Percentiles rank a stretch among this genome's conserved stretches.
These are phyloP conservation scores for Paxillus involutus DNA, from an alignment of 768 basidiomycete genomes.

Conservation along the genomic window DNA sequence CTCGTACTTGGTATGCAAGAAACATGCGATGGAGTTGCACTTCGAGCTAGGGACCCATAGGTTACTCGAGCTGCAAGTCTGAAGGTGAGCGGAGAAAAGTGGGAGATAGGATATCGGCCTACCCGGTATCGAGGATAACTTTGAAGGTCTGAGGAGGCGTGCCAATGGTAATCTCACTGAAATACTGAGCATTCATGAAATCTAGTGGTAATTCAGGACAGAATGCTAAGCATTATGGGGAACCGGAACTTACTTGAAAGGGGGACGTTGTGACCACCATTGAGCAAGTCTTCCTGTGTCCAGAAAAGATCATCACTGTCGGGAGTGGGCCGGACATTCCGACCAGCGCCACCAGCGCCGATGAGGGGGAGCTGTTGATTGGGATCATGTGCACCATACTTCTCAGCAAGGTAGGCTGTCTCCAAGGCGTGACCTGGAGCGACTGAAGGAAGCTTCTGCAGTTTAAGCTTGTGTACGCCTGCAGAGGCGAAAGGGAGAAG, in stretches of 20 bases:
- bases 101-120: conserved; percentile 4
- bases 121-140: conserved; percentile 94
- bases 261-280: conserved; percentile 85
- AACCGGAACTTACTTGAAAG: conserved; percentile 70
- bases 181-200: conserved; percentile 99
- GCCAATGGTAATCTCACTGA: conserved; percentile 81
- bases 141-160: conserved; percentile 88
- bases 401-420: conserved; percentile 87
- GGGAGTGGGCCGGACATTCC: conserved; percentile 49
- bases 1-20: conserved; percentile 93
- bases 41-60: conserved; percentile 86
- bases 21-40: conserved; percentile 90
- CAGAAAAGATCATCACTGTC: conserved; percentile 68
- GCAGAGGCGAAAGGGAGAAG: conserved; percentile 49
- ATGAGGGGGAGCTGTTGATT: conserved; percentile 61
- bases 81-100: conserved; percentile 1
- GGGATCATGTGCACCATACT: conserved; percentile 64
- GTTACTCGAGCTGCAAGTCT: conserved; percentile 70
- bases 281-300: conserved; percentile 70
- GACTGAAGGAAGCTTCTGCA: conserved; percentile 77
- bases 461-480: conserved; percentile 81
- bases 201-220: conserved; percentile 46
- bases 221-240: not conserved
- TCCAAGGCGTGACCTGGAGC: conserved; percentile 65
- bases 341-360: conserved; percentile 73